These are phyloP conservation scores for Blastocystis sp. DNA, from an alignment of 352 stramenopile species.

Conservation along the genomic window DNA sequence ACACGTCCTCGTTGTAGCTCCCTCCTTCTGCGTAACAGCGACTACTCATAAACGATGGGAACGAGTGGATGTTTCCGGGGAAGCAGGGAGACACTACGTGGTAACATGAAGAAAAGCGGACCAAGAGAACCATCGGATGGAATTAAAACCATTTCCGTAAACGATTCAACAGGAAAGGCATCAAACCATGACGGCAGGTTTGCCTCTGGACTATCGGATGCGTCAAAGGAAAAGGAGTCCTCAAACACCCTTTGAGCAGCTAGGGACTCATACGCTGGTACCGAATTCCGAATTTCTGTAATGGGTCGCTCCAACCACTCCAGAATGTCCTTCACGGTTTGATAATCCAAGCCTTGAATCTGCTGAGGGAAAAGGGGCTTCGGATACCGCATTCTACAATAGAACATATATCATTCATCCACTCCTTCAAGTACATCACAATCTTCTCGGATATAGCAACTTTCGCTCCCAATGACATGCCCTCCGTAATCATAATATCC, in stretches of 20 bases:
- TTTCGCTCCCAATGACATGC: slow-evolving; percentile 35
- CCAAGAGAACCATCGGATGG: not conserved
- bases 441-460: slow-evolving; percentile 47
- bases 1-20: slow-evolving; percentile 1
- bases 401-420: not conserved
- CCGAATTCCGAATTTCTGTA: slow-evolving; percentile 20
- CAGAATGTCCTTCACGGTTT: not conserved
- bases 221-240: slow-evolving; percentile 8
- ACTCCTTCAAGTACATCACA: slow-evolving; percentile 11
- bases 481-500: slow-evolving; percentile 7
- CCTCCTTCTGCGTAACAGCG: not conserved
- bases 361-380: slow-evolving; percentile 11
- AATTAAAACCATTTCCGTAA: not conserved
- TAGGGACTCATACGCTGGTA: slow-evolving; percentile 25
- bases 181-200: not conserved
- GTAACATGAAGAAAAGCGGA: not conserved
- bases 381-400: slow-evolving; percentile 40
- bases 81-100: slow-evolving; percentile 1
- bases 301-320: slow-evolving; percentile 6
- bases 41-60: not conserved
- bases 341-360: slow-evolving; percentile 46
- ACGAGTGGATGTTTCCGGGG: not conserved
- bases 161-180: not conserved
- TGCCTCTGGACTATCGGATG: not conserved
- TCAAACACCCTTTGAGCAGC: slow-evolving; percentile 23